Conservation (phyloP, 495 filamentous ascomycete species). For the Penicillium dipodomyicola region DNA sequence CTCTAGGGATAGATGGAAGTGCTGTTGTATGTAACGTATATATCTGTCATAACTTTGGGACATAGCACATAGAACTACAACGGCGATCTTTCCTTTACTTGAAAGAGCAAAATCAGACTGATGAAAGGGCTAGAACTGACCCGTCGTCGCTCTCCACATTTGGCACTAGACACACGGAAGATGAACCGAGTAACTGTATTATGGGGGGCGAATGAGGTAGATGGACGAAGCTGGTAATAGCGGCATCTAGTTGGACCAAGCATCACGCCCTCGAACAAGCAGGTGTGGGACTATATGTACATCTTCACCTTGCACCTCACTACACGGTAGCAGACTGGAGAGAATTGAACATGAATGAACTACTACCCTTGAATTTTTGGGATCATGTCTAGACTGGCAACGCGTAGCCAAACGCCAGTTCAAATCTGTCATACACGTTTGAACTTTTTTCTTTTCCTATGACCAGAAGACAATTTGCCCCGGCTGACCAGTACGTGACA, state of each 20-base stretch:
- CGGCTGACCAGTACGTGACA: constrained; percentile 31
- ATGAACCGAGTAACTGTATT: not conserved
- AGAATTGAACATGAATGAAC: constrained; percentile 12
- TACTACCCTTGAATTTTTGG: constrained; percentile 16
- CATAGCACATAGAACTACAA: not conserved
- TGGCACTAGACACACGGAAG: not conserved
- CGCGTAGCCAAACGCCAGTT: constrained; percentile 12
- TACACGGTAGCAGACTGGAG: not conserved
- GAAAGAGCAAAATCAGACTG: not conserved
- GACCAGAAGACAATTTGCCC: constrained; percentile 31
- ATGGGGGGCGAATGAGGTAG: not conserved
- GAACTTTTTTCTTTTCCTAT: constrained; percentile 37
- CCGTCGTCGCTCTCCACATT: not conserved
- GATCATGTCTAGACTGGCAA: constrained; percentile 15
- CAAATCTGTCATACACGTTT: constrained; percentile 31
- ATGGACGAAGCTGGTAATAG: not conserved
- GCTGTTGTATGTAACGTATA: not conserved
- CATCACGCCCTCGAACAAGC: not conserved
- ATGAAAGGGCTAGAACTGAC: not conserved
- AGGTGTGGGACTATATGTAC: not conserved
- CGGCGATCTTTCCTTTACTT: not conserved
- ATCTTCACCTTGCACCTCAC: not conserved
- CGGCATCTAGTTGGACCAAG: not conserved
- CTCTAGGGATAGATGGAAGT: too few relatives aligned
- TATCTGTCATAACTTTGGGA: not conserved